A percentile compares a stretch with the other conserved stretches of the same genome.
phyloP scores from a whole-genome alignment of 164 flowering plant species.

The Vitis labrusca region DNA sequence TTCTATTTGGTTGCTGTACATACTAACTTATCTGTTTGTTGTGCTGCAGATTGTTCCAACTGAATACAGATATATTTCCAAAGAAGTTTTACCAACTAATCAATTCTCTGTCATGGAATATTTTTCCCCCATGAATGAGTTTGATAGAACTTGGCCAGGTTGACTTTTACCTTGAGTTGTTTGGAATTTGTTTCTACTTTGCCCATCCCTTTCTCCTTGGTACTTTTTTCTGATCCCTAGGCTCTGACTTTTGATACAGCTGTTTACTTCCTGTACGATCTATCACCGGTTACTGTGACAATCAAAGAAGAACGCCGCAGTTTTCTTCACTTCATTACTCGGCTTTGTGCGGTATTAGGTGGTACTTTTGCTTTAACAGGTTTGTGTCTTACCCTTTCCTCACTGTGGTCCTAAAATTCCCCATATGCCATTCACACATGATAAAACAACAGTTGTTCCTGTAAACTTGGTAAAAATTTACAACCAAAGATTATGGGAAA shows the following conservation, averaged over 20 bases:
- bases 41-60: conserved; percentile 88
- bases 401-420: neutral
- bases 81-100: conserved; percentile 89
- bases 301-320: conserved; percentile 93
- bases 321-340: conserved; percentile 93
- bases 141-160: conserved; percentile 96
- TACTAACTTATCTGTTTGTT: no score
- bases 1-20: no score
- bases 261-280: conserved; percentile 95
- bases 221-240: neutral
- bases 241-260: conserved; percentile 46
- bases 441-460: no score
- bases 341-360: conserved; percentile 97
- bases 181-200: neutral
- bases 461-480: no score
- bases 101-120: conserved; percentile 98
- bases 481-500: no score
- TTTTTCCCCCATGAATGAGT: conserved; percentile 69
- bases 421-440: no score
- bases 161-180: conserved; percentile 16
- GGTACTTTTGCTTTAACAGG: conserved; percentile 99
- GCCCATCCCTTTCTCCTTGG: neutral
- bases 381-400: conserved; percentile 17
- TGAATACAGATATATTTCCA: conserved; percentile 80
- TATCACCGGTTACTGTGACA: conserved; percentile 97